A percentile compares a stretch with the other conserved stretches of the same genome.
Conservation (phyloP, 495 filamentous ascomycete genomes). For the Peziza echinospora region DNA sequence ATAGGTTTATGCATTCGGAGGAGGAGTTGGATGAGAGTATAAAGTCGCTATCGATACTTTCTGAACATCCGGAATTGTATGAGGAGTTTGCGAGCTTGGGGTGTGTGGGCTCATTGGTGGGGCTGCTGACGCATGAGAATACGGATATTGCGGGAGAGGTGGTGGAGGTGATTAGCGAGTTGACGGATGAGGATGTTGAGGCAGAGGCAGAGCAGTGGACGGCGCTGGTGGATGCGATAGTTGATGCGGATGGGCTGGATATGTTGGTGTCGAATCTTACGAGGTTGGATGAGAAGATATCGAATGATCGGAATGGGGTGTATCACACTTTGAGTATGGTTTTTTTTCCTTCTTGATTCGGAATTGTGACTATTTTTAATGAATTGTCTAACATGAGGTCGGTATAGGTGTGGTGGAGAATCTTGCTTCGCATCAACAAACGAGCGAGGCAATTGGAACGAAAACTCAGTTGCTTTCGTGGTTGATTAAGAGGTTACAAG, state of each 20-base stretch:
- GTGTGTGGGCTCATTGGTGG: constrained; percentile 51
- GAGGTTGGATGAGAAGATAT: constrained; percentile 59
- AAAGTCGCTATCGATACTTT: constrained; percentile 67
- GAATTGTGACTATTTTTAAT: background rate
- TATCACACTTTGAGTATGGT: constrained; percentile 54
- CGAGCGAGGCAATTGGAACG: constrained; percentile 47
- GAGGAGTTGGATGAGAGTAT: constrained; percentile 82
- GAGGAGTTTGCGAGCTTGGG: constrained; percentile 62
- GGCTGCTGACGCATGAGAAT: constrained; percentile 80
- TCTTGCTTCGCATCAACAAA: constrained; percentile 44
- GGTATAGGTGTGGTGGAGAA: constrained; percentile 53
- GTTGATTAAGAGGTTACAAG: constrained; percentile 50
- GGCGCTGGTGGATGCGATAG: constrained; percentile 53
- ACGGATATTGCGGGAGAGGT: constrained; percentile 88
- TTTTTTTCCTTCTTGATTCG: background rate
- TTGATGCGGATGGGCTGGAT: constrained; percentile 63
- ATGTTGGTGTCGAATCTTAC: constrained; percentile 64
- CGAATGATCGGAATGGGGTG: constrained; percentile 60
- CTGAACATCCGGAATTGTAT: constrained; percentile 72
- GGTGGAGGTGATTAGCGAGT: constrained; percentile 73
- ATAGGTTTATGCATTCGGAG: constrained; percentile 59
- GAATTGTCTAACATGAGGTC: constrained; percentile 3
- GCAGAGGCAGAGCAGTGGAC: constrained; percentile 72
- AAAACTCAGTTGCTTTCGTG: constrained; percentile 47
- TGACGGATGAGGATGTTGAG: constrained; percentile 85